Base-by-base conservation (phyloP, 352 stramenopile species). In the Blastocystis sp. region DNA sequence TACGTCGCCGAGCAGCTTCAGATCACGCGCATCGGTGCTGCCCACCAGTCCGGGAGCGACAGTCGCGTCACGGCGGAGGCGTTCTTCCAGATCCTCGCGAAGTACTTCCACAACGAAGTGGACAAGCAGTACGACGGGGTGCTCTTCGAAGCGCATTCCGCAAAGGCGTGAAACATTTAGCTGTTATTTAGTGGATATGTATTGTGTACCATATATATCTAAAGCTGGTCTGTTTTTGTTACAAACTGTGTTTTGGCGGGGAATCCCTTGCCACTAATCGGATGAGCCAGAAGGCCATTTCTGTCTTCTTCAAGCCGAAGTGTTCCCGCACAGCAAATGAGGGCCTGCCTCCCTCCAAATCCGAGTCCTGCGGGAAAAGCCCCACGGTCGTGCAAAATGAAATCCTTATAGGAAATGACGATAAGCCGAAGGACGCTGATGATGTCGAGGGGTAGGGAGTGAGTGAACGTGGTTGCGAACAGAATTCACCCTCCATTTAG, bases 41-140 rank as follows among this genome's bases (percentile, higher is more conserved):
- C 64, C 5, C 78, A 88, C n/a, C 78, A 88, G 23, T 76, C 78
- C 4, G 78, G 78, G 78, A 88, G 78, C 34, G 78, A 88, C 56
- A 88, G 78, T 61, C 17, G 28, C 56, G 60, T 88, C 11, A 88
- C 78, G 7, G 60, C 45, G 2, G 64, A 88, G 40, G 45, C 21
- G 21, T 88, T 77, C 62, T 88, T 88, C 45, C 53, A 40, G 3
- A 67, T 84, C 21, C 52, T 28, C 38, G 19, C 28, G 38, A 67
- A 41, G 74, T 62, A 41, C n/a, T 84, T 84, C 66, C 56, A 34
- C 10, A 59, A 84, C 9, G 56, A 62, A 9, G 45, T 34, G 43
- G 19, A 67, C 52, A 21, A 11, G 4, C 48, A 28, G 28, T 84
- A 69, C 56, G 74, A 84, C 28, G 74, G 74, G 4, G 56, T 84